These are phyloP conservation scores for Vigna unguiculata DNA, from an alignment of 306 rosid genomes.

Conservation along the genomic window DNA sequence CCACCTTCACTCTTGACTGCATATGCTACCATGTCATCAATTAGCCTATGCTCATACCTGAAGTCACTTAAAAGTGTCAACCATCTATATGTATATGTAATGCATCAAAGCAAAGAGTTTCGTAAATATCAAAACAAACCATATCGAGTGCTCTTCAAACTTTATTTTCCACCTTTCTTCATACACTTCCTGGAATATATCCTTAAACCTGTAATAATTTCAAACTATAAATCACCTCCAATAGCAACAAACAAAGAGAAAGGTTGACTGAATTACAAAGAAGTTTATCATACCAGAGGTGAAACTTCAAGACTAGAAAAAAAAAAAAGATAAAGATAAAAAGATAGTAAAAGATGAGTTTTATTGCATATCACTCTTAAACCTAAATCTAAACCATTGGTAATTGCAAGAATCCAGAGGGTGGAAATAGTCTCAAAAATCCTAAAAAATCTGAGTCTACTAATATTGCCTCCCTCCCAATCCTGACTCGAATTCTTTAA, in stretches of 20 bases:
- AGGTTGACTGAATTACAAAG: slow-evolving; percentile 17
- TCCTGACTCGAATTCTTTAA: neutral
- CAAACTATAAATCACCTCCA: slow-evolving; percentile 40
- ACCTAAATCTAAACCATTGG: slow-evolving; percentile 1
- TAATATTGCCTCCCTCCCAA: slow-evolving; percentile 7
- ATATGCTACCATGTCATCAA: slow-evolving; percentile 99
- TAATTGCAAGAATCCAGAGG: slow-evolving; percentile 19
- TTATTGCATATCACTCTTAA: slow-evolving; percentile 1
- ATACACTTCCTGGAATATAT: slow-evolving; percentile 93
- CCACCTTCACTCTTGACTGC: slow-evolving; percentile 96
- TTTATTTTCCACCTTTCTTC: slow-evolving; percentile 84
- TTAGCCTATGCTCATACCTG: slow-evolving; percentile 98
- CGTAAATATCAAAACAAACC: slow-evolving; percentile 58
- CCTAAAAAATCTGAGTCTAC: neutral
- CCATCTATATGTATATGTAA: slow-evolving; percentile 35
- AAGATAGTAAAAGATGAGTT: neutral
- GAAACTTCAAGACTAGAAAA: neutral
- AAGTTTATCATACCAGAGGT: slow-evolving; percentile 19
- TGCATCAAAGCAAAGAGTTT: slow-evolving; percentile 31
- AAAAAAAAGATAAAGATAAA: neutral
- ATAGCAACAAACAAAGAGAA: slow-evolving; percentile 5
- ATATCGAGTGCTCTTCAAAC: slow-evolving; percentile 89
- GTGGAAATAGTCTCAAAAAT: slow-evolving; percentile 10
- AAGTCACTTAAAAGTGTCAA: slow-evolving; percentile 44
- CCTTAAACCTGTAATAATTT: slow-evolving; percentile 75